Evolutionary conservation across 805 yeast species (phyloP), one percentile per base, ranked within the genome.

Genomic region (Wickerhamomyces rabaulensis): DNA sequence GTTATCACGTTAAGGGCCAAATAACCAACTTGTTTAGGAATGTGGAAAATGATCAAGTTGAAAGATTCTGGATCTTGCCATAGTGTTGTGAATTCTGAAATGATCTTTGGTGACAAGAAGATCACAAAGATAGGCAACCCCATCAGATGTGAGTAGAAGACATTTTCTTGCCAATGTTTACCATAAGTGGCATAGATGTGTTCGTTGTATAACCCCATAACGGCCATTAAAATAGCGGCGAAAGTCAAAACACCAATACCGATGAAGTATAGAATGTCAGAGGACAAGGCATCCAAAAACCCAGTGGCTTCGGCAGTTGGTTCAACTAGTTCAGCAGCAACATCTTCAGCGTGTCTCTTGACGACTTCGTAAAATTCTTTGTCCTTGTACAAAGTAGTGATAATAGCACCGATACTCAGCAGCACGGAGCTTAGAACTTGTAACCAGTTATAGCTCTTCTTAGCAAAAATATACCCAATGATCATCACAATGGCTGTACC

Each of bases 401-500:
- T 45, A 19, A 52, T 44, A 22, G 57, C 79, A 0, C 92, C 91
- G 2, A 68, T 21, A 0, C 85, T 73, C 43, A 86, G 66, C 8
- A 80, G 42, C 1, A 69, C 35, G 2, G 84, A 79, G 9, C 85
- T 74, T 2, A 64, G 8, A 0, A 80, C 61, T 62, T 85, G 87
- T 9, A 52, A 49, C 1, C 33, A 16, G 9, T 68, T 61, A 57
- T 82, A 83, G 26, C 56, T 58, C 56, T 73, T 80, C 7, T 62
- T 61, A 40, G 77, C 79, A 10, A 73, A 47, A 6, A 71, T 41
- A 52, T 61, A 64, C 3, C 91, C 88, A 4, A 81, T 62, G 0
- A 73, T 26, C 80, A 86, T 75, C 0, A 86, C 79, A 16, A 82
- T 62, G 7, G 80, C 77, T 0, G 87, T 76, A 1, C 86, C 80